Conservation (phyloP, 2,329 filamentous ascomycete genomes). For the Aspergillus sojae region DNA sequence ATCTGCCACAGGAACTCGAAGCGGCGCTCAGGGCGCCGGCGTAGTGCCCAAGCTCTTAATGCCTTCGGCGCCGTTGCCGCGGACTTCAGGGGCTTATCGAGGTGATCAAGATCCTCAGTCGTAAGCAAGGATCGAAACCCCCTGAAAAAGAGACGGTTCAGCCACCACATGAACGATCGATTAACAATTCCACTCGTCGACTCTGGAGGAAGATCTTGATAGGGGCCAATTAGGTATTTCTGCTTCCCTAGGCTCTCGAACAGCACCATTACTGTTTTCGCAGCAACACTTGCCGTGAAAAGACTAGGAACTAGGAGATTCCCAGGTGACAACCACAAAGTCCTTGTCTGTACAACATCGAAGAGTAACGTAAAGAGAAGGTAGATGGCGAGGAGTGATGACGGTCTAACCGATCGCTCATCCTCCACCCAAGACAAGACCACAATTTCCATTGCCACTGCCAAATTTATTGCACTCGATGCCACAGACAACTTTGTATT, state of each 20-base stretch:
- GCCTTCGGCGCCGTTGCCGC: neutral
- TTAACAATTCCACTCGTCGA: too few relatives aligned
- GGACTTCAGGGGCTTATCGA: neutral
- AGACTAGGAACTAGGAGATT: conserved; percentile 31
- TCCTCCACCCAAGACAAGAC: conserved; percentile 21
- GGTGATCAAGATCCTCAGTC: neutral
- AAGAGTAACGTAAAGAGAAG: conserved; percentile 45
- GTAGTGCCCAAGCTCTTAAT: neutral
- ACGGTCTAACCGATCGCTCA: conserved; percentile 25
- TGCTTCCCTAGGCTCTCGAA: too few relatives aligned
- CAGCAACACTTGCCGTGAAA: conserved; percentile 30
- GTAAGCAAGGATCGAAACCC: neutral
- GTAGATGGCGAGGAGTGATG: conserved; percentile 38
- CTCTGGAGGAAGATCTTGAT: too few relatives aligned
- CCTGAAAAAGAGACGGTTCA: too few relatives aligned
- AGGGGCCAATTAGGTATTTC: too few relatives aligned
- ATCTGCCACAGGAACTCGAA: conserved; percentile 3
- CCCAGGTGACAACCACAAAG: conserved; percentile 29
- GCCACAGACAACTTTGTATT: conserved; percentile 8
- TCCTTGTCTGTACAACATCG: conserved; percentile 46
- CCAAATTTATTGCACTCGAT: conserved; percentile 7
- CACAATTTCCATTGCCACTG: conserved; percentile 6
- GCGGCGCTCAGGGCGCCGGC: neutral
- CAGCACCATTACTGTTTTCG: too few relatives aligned
- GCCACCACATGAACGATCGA: too few relatives aligned